Conservation (phyloP, 345 rosid genomes). For the Salix koriyanagi region DNA sequence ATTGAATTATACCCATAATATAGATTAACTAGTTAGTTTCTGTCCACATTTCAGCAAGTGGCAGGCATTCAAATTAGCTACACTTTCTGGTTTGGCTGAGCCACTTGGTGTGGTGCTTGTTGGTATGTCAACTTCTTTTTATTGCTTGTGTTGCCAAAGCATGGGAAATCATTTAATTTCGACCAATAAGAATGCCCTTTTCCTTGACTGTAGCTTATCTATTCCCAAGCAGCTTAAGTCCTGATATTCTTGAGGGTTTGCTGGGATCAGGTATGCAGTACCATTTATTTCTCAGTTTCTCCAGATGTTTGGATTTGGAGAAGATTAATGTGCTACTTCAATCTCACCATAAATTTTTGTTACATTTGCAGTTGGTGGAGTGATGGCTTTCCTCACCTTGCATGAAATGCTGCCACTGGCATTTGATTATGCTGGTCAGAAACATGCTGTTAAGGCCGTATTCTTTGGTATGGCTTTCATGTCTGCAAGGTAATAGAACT, state of each 20-base stretch:
- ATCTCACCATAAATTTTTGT: neutral
- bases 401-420: constrained; percentile 99
- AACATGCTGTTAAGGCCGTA: constrained; percentile 95
- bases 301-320: neutral
- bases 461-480: constrained; percentile 98
- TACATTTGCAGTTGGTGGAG: constrained; percentile 80
- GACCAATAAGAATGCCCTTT: constrained; percentile 4
- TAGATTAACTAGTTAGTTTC: constrained; percentile 13
- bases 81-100: constrained; percentile 95
- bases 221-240: constrained; percentile 87
- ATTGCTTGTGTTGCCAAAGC: neutral
- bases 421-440: constrained; percentile 96
- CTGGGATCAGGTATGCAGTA: constrained; percentile 71
- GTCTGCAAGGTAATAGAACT: constrained; percentile 83
- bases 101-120: constrained; percentile 93
- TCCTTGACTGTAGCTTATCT: constrained; percentile 66
- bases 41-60: constrained; percentile 70
- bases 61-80: constrained; percentile 96
- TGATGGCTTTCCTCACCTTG: constrained; percentile 95
- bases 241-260: constrained; percentile 91
- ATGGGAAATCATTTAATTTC: neutral
- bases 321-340: neutral
- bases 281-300: neutral
- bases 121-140: constrained; percentile 43
- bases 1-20: neutral